phyloP scores from a whole-genome alignment of 2,329 filamentous ascomycete species.

The Aspergillus clavatus region DNA sequence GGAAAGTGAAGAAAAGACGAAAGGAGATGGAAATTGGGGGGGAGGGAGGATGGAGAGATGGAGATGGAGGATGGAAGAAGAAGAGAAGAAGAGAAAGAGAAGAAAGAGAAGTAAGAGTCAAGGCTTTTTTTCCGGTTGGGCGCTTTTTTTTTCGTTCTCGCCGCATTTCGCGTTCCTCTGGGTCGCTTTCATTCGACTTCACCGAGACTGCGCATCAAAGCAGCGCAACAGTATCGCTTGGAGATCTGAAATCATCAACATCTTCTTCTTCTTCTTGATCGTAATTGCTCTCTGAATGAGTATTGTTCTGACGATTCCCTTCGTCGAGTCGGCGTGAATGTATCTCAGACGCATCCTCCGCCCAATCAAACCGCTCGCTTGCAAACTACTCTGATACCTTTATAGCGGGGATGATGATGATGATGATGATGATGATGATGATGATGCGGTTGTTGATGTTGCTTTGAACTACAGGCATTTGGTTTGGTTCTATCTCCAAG shows the following conservation, averaged over 20 bases:
- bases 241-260: no score
- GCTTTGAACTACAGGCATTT: background rate
- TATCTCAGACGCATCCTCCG: no score
- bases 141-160: background rate
- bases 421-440: no score
- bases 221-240: no score
- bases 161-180: background rate
- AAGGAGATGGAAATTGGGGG: slow-evolving; percentile 15
- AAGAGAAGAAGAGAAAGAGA: slow-evolving; percentile 9
- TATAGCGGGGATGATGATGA: background rate
- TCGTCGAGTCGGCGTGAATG: no score
- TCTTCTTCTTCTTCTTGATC: no score
- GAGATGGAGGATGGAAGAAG: slow-evolving; percentile 14
- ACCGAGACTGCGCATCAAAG: background rate
- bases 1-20: slow-evolving; percentile 15
- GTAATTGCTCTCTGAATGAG: no score
- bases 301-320: no score
- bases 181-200: background rate
- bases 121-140: background rate
- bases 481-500: no score
- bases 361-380: background rate
- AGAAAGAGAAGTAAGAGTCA: slow-evolving; percentile 5
- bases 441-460: no score
- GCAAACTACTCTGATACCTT: background rate
- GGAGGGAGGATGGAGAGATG: slow-evolving; percentile 12